Evolutionary conservation across 2,329 filamentous ascomycete genomes (phyloP), one percentile per base, ranked within the genome.

Genomic region (Ophiostoma quercus): DNA sequence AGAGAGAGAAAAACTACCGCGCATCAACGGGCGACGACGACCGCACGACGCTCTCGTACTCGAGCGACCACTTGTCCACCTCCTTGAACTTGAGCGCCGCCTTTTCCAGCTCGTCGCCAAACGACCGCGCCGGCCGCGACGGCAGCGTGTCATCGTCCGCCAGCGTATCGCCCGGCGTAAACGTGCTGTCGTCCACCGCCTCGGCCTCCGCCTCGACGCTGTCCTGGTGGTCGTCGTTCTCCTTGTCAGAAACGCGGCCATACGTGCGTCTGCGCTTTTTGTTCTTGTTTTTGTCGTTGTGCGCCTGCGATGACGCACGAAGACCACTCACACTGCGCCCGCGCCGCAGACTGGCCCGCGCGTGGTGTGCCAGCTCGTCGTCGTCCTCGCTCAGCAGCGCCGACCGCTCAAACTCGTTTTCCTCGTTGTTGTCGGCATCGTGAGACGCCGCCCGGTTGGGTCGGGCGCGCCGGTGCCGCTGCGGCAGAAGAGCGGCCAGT

Each of bases 1-100:
- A 16, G 16, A 65, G 22, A 43, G 11, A 4, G 43, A 25, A n/a
- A 7, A 25, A 41, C 79, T 74, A 87, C 70, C 85, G 80, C 60
- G 82, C 84, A 73, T 82, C 81, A 51, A 78, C 78, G 1, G 85
- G 85, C 25, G 85, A 87, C 71, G 83, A 84, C 71, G 82, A 82
- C 77, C 85, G 83, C 29, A 82, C 83, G 67, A 87, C 82, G 74
- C 88, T 87, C 79, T 91, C 88, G 77, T 86, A 91, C 67, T 87
- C 86, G 72, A 91, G 79, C 78, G 88, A 83, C 87, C 88, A 91
- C 78, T 84, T 81, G 76, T 91, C 88, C 57, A 91, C 88, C 78
- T 90, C 88, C 76, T 85, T 83, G 74, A 91, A 91, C 78, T 90
- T 90, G 76, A 81, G 83, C 11, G 82, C 82, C 57, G 87, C 85